Evolutionary conservation across 176 grass and related monocot species (phyloP), one percentile per base, ranked within the genome.

Genomic region (Musa troglodytarum): DNA sequence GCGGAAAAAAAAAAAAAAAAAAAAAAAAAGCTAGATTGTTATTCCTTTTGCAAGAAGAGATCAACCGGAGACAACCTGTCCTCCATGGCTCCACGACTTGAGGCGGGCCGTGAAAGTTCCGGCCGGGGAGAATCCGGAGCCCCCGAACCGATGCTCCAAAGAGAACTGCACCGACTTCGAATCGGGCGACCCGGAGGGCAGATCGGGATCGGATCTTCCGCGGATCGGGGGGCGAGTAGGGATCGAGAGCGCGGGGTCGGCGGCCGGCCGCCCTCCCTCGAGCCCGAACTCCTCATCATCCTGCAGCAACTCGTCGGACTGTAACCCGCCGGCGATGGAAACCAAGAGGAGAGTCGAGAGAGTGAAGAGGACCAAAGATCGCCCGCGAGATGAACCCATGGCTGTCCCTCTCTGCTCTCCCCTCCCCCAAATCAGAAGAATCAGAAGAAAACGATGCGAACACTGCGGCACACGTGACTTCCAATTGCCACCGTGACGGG

Each of bases 211-310:
- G 8, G 82, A 62, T 34, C 83, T 81, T 64, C 86, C 79, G 50
- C 90, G 88, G 71, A 64, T 53, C 82, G 78, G 80, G 76, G 61
- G 10, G 78, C 69, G 49, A 68, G 51, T 10, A 9, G 69, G 43
- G 77, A 54, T 11, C 49, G 52, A 55, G 53, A n/a, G 52, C 77
- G 19, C 43, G 65, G 49, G 80, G 77, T n/a, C 20, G 77, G 74
- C 19, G 78, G 24, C 54, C 14, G n/a, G 34, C 69, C 29, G 78
- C 68, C 72, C 66, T 78, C 52, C 54, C 77, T 69, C 74, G 23
- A 88, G 84, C 82, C 90, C 95, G 81, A 98, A 98, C 86, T 93
- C 94, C 12, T 91, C 94, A 10, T 98, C 90, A 72, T 94, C 82
- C 72, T 87, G 81, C 25, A 91, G 62, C 12, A 92, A 81, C 90